Conservation (phyloP, 257 asterid species). For the Coffea eugenioides region DNA sequence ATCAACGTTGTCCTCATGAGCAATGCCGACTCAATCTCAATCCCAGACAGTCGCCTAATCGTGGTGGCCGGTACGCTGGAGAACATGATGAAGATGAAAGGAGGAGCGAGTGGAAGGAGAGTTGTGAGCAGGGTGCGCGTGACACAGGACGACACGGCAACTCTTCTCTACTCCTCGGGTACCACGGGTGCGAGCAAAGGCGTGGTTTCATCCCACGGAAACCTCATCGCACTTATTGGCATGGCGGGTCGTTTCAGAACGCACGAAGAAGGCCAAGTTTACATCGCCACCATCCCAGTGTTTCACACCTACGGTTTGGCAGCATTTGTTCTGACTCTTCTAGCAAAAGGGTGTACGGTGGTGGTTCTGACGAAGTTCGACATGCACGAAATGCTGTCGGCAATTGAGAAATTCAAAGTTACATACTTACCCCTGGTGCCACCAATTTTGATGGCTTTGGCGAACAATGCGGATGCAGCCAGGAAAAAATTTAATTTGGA, state of each 20-base stretch:
- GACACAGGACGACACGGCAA: constrained; percentile 64
- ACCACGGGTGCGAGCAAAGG: constrained; percentile 98
- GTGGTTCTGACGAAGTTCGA: constrained; percentile 76
- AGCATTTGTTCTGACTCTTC: constrained; percentile 63
- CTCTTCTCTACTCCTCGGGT: constrained; percentile 87
- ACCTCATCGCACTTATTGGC: constrained; percentile 69
- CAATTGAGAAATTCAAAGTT: constrained; percentile 64
- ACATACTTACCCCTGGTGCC: constrained; percentile 77
- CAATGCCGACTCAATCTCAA: too few relatives aligned
- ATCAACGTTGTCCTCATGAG: constrained; percentile 51
- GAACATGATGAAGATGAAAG: constrained; percentile 45
- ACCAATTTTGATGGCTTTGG: constrained; percentile 67
- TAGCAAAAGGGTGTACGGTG: constrained; percentile 73
- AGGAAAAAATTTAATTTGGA: constrained; percentile 55
- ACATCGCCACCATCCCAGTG: constrained; percentile 89
- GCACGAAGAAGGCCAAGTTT: constrained; percentile 30
- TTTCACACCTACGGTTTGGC: constrained; percentile 87
- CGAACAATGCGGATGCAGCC: constrained; percentile 51
- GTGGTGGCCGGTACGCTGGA: constrained; percentile 33
- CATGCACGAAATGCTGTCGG: constrained; percentile 65
- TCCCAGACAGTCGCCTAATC: constrained; percentile 5
- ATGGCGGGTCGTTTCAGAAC: constrained; percentile 43
- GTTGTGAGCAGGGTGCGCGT: constrained; percentile 45
- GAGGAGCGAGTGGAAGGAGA: constrained; percentile 34
- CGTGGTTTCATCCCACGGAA: constrained; percentile 76